Evolutionary conservation across 768 basidiomycete species (phyloP).

Genomic region (Auricularia heimuer): DNA sequence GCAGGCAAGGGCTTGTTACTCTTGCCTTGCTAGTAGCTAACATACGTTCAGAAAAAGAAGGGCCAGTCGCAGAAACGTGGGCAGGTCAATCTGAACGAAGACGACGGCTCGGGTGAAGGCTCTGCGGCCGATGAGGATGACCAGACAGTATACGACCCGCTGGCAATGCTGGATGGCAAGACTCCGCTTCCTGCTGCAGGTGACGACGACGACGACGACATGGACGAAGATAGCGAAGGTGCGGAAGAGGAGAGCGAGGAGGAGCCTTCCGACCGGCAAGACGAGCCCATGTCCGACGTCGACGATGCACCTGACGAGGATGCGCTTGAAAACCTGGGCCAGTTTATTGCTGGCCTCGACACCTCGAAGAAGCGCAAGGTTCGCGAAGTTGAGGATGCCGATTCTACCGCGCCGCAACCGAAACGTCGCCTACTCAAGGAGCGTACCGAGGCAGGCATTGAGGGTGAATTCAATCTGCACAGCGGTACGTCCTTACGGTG

Average conservation of each 20-base stretch:
- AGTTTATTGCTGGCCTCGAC: constrained; percentile 62
- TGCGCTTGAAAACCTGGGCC: constrained; percentile 56
- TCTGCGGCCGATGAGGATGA: constrained; percentile 25
- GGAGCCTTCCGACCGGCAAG: constrained; percentile 32
- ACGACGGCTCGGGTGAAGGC: constrained; percentile 24
- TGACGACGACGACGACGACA: constrained; percentile 38
- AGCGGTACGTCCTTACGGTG: background rate
- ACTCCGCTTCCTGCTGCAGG: constrained; percentile 24
- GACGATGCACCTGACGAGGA: constrained; percentile 20
- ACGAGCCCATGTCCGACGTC: constrained; percentile 18
- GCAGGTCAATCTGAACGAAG: constrained; percentile 62
- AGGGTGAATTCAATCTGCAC: constrained; percentile 58
- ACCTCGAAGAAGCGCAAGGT: constrained; percentile 64
- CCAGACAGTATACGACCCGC: background rate
- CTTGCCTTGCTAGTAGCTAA: background rate
- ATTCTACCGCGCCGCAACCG: constrained; percentile 22
- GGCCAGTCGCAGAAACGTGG: constrained; percentile 25
- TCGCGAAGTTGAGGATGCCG: constrained; percentile 27
- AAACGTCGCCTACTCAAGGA: constrained; percentile 62
- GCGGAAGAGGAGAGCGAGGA: constrained; percentile 30
- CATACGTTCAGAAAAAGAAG: constrained; percentile 15
- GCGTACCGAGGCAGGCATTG: constrained; percentile 66
- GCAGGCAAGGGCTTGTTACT: constrained; percentile 1
- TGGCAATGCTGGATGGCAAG: constrained; percentile 16
- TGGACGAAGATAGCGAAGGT: constrained; percentile 33